These are phyloP conservation scores for Myriosclerotinia duriaeana DNA, from an alignment of 2,329 filamentous ascomycete genomes.

Conservation along the genomic window DNA sequence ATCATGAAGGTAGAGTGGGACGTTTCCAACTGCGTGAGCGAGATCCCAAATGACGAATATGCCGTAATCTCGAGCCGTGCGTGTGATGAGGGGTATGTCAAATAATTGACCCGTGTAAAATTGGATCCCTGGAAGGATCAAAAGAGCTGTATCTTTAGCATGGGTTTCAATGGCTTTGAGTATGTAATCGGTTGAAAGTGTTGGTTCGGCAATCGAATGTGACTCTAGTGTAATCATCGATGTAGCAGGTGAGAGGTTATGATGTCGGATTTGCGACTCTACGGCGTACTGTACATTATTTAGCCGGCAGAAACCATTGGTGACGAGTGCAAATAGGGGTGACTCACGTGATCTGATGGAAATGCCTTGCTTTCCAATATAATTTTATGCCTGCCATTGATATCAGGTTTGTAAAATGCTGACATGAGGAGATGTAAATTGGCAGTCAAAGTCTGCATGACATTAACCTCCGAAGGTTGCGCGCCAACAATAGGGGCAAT, in stretches of 20 bases:
- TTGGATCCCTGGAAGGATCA: constrained; percentile 76
- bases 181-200: constrained; percentile 65
- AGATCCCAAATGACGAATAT: constrained; percentile 78
- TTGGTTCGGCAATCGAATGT: constrained; percentile 48
- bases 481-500: constrained; percentile 74
- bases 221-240: constrained; percentile 69
- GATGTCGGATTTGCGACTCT: constrained; percentile 70
- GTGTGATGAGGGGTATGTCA: constrained; percentile 71
- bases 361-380: constrained; percentile 80
- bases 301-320: constrained; percentile 26
- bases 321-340: constrained; percentile 17
- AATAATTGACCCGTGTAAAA: constrained; percentile 79
- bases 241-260: constrained; percentile 61
- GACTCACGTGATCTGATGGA: constrained; percentile 72
- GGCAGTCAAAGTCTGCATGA: constrained; percentile 77
- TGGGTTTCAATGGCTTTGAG: constrained; percentile 65
- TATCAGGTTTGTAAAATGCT: constrained; percentile 71
- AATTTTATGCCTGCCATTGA: constrained; percentile 63
- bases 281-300: constrained; percentile 62
- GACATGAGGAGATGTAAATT: constrained; percentile 77
- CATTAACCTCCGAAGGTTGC: constrained; percentile 64
- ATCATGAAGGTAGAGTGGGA: constrained; percentile 68
- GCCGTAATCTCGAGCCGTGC: constrained; percentile 63
- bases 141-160: constrained; percentile 62
- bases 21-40: constrained; percentile 76